Evolutionary conservation across 306 rosid genomes (phyloP).

Genomic region (Purshia tridentata): DNA sequence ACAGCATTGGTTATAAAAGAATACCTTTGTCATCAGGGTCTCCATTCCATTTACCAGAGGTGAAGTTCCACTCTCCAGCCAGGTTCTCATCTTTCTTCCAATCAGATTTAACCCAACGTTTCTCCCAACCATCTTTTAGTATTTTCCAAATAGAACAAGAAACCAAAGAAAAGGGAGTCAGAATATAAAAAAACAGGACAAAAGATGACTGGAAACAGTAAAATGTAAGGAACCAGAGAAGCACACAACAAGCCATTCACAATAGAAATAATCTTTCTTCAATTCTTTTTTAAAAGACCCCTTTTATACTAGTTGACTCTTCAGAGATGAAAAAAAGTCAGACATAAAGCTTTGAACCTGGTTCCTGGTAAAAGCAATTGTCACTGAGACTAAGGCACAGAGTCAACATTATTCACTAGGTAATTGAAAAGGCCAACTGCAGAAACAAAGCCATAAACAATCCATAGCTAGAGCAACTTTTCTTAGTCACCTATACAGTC

Average conservation of each 20-base stretch:
- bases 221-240: neutral
- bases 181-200: constrained; percentile 7
- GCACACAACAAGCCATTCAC: neutral
- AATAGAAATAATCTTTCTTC: neutral
- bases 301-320: neutral
- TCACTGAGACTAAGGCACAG: no score
- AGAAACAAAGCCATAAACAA: neutral
- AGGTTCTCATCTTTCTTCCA: constrained; percentile 86
- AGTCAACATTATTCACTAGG: neutral
- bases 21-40: constrained; percentile 82
- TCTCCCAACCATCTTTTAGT: constrained; percentile 85
- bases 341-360: no score
- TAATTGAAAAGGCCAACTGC: neutral
- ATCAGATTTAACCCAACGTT: constrained; percentile 85
- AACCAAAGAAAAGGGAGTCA: constrained; percentile 12
- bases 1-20: neutral
- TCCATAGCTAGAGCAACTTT: neutral
- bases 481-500: neutral
- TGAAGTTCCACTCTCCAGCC: constrained; percentile 97
- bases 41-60: constrained; percentile 94
- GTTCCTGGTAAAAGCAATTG: no score
- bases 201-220: neutral
- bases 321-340: no score
- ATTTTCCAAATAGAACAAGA: constrained; percentile 21
- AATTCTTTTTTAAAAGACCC: neutral